phyloP scores from a whole-genome alignment of 805 yeast species.

The Hanseniaspora valbyensis region DNA sequence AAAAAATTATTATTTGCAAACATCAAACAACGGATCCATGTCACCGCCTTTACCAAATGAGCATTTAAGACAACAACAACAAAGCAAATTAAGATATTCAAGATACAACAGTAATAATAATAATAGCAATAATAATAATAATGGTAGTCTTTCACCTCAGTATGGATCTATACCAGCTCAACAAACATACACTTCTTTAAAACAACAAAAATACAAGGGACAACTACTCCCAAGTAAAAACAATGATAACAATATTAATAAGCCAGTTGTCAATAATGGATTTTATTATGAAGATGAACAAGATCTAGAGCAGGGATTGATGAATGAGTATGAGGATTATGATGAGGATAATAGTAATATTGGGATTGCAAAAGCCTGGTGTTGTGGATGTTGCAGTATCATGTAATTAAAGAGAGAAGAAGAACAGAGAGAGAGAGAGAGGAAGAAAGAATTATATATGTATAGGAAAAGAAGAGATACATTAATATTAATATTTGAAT shows the following conservation, averaged over 20 bases:
- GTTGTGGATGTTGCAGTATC: neutral
- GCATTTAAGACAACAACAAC: neutral
- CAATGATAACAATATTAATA: neutral
- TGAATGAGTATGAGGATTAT: constrained; percentile 2
- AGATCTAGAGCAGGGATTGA: constrained; percentile 6
- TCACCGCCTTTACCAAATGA: neutral
- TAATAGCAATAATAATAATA: too few species aligned
- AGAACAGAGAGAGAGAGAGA: too few species aligned
- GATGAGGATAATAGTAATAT: constrained; percentile 1
- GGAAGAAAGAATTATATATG: too few species aligned
- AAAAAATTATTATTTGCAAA: constrained; percentile 3
- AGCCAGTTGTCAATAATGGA: too few species aligned
- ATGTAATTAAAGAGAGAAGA: too few species aligned
- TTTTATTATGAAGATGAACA: constrained; percentile 8
- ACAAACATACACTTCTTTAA: neutral
- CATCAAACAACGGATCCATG: neutral
- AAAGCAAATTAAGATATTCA: constrained; percentile 5
- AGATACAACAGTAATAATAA: neutral
- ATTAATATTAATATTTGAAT: too few species aligned
- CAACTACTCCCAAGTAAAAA: neutral
- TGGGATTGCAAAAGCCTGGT: constrained; percentile 1
- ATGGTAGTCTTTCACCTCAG: too few species aligned
- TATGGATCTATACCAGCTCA: constrained; percentile 7
- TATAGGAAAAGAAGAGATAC: too few species aligned
- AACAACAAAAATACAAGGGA: constrained; percentile 9